phyloP scores from a whole-genome alignment of 257 asterid genomes.

The Solanum sejunctum region DNA sequence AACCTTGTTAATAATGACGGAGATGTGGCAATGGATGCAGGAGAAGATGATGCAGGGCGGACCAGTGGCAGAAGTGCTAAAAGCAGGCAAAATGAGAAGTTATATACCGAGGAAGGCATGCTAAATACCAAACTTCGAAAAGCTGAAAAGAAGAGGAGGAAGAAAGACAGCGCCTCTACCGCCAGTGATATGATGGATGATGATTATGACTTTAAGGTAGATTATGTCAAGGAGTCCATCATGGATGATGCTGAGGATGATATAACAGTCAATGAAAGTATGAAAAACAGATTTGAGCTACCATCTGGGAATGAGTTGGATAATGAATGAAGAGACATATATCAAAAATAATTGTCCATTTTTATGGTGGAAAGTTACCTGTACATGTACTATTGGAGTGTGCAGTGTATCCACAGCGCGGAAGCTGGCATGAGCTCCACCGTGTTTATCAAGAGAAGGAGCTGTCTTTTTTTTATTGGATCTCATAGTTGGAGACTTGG shows the following conservation, averaged over 20 bases:
- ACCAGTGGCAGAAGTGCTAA: slow-evolving; percentile 30
- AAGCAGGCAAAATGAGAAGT: slow-evolving; percentile 63
- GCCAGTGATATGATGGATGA: slow-evolving; percentile 32
- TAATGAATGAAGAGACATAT: slow-evolving; percentile 13
- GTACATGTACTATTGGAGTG: not conserved
- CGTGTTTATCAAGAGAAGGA: not conserved
- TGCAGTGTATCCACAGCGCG: not conserved
- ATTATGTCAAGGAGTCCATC: slow-evolving; percentile 32
- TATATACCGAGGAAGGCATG: slow-evolving; percentile 75
- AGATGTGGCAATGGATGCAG: slow-evolving; percentile 46
- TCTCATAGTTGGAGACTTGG: not conserved
- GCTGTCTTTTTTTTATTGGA: not conserved
- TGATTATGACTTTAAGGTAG: slow-evolving; percentile 71
- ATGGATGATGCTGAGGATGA: slow-evolving; percentile 35
- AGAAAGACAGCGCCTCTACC: slow-evolving; percentile 28
- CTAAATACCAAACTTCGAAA: slow-evolving; percentile 56
- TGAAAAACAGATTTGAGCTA: slow-evolving; percentile 47
- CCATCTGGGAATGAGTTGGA: slow-evolving; percentile 57
- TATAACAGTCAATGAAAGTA: not conserved
- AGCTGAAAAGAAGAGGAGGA: slow-evolving; percentile 60
- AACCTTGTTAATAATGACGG: slow-evolving; percentile 11
- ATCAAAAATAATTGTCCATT: not conserved
- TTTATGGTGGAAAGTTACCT: not conserved
- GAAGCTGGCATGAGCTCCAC: not conserved
- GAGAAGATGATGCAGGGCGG: slow-evolving; percentile 26